Base-by-base conservation (phyloP, 176 grass and related monocot species). In the Oryza australiensis region DNA sequence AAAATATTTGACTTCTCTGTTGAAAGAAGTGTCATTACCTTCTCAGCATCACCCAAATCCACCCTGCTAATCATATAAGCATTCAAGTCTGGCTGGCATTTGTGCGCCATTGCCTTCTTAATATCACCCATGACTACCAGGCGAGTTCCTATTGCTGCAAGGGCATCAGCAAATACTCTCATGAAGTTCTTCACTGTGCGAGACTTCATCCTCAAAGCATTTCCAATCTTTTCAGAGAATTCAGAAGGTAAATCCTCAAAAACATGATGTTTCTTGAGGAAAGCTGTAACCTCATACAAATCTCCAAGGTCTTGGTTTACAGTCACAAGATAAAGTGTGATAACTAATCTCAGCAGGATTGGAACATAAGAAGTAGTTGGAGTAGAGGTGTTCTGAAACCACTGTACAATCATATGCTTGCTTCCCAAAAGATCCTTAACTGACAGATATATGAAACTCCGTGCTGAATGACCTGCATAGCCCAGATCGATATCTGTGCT, bases 91-190 rank as follows among this genome's bases (percentile, higher is more conserved):
- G 4, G 3, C 2, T 9, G 28, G 29, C 62, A 14, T 42, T 80
- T 37, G 7, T 45, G 81, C 7, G 63, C 69, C 51, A 22, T 8
- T 8, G 1, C 51, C 1, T 55, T 55, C 7, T n/a, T 8, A 55
- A 55, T 9, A 55, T 55, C 51, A 84, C 86, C 85, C 29, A 97
- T 84, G 41, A 97, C 5, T 7, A 97, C 80, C 74, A 97, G 66
- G 46, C 9, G 80, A 70, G 89, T 86, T 70, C 84, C 86, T n/a
- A 94, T 45, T 15, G 74, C 73, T 22, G 32, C 65, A 38, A 97
- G 86, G 75, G 87, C 90, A 82, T 94, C 88, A 67, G 74, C 74
- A 81, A 97, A 90, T 57, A 26, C 22, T 24, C n/a, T 64, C 27
- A 11, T 32, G 81, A 84, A 87, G 10, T 76, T 42, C 70, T 3